phyloP scores from a whole-genome alignment of 192 early-diverging fungal species.

The Coemansia sp. region DNA sequence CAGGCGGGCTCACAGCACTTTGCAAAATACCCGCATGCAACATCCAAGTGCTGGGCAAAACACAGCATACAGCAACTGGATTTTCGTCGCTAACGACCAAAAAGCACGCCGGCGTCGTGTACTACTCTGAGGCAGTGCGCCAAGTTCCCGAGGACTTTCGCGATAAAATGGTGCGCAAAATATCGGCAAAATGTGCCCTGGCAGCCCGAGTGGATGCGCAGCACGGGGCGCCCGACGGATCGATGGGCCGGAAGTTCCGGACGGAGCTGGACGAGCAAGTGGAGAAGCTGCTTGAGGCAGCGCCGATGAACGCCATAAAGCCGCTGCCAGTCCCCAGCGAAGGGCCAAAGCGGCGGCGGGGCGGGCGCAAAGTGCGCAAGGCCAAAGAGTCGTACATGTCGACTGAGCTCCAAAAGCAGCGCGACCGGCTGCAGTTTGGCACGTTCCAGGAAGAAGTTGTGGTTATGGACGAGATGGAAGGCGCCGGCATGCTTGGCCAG shows the following conservation, averaged over 20 bases:
- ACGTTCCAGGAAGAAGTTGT: conserved; percentile 86
- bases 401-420: conserved; percentile 86
- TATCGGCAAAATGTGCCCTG: conserved; percentile 80
- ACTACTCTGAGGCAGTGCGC: conserved; percentile 71
- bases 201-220: conserved; percentile 85
- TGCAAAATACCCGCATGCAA: conserved; percentile 92
- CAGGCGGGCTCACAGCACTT: conserved; percentile 83
- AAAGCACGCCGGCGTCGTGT: conserved; percentile 79
- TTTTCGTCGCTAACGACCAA: conserved; percentile 56
- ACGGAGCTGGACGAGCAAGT: conserved; percentile 86
- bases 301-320: conserved; percentile 81
- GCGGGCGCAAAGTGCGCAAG: conserved; percentile 82
- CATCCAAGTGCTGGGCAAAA: conserved; percentile 66
- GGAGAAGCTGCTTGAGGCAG: conserved; percentile 80
- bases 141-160: conserved; percentile 71
- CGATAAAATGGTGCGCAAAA: conserved; percentile 73
- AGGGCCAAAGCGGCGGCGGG: conserved; percentile 84
- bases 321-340: conserved; percentile 92
- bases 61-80: conserved; percentile 25
- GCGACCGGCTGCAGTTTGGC: conserved; percentile 91
- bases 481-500: conserved; percentile 83
- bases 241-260: conserved; percentile 66
- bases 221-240: conserved; percentile 69
- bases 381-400: conserved; percentile 78
- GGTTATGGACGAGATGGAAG: conserved; percentile 79